phyloP scores from a whole-genome alignment of 73 alveolate species.

The Blepharisma stoltei region DNA sequence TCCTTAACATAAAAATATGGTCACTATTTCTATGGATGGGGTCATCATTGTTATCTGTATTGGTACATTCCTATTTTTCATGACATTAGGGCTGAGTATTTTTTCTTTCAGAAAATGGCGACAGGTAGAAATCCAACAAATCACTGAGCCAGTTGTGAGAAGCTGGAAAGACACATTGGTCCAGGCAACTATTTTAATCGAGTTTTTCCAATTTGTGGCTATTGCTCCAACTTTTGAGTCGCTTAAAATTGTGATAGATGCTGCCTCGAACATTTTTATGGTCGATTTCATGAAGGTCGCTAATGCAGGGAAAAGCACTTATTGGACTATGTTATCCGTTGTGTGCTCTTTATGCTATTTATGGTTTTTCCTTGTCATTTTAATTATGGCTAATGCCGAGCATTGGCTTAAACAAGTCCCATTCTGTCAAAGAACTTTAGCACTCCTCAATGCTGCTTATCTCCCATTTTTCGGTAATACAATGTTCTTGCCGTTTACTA shows the following conservation, averaged over 20 bases:
- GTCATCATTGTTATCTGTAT: slow-evolving; percentile 13
- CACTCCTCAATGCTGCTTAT: not conserved
- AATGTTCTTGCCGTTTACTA: slow-evolving; percentile 3
- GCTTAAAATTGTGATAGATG: slow-evolving; percentile 11
- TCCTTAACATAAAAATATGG: too few relatives aligned
- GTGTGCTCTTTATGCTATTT: slow-evolving; percentile 22
- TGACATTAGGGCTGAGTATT: slow-evolving; percentile 22
- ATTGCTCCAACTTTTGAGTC: slow-evolving; percentile 32
- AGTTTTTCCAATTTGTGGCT: slow-evolving; percentile 33
- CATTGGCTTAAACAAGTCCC: slow-evolving; percentile 27
- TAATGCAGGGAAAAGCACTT: not conserved
- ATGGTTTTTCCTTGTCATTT: slow-evolving; percentile 20
- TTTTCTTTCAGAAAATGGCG: slow-evolving; percentile 25
- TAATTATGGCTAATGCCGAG: slow-evolving; percentile 32
- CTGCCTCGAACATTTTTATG: slow-evolving; percentile 30
- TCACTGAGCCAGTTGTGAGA: not conserved
- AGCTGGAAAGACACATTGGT: slow-evolving; percentile 32
- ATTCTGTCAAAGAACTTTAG: not conserved
- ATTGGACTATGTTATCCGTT: slow-evolving; percentile 16
- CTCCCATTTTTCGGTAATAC: slow-evolving; percentile 35
- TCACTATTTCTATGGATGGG: not conserved
- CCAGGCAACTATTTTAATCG: slow-evolving; percentile 7
- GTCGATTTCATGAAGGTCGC: slow-evolving; percentile 16
- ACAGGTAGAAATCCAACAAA: slow-evolving; percentile 12
- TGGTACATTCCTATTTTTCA: slow-evolving; percentile 8